Percentiles rank a stretch among this genome's conserved stretches.
Conservation (phyloP, 768 basidiomycete genomes). For the Boletus fagicola region DNA sequence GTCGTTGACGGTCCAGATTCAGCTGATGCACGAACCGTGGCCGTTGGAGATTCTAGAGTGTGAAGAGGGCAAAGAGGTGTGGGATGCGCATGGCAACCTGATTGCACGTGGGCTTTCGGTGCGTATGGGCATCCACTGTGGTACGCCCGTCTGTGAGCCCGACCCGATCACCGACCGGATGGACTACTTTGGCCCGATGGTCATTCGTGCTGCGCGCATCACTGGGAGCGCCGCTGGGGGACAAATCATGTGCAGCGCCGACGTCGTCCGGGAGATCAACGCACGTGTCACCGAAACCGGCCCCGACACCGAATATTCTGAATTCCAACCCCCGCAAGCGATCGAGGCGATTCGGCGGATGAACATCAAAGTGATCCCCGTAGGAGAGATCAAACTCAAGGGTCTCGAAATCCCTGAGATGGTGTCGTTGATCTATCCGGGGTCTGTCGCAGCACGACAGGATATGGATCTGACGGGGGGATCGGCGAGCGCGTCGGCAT, state of each 20-base stretch:
- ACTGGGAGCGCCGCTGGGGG: conserved; percentile 82
- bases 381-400: conserved; percentile 92
- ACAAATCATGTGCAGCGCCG: conserved; percentile 88
- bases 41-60: conserved; percentile 91
- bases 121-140: conserved; percentile 97
- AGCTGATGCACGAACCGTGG: conserved; percentile 82
- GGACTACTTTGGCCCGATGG: conserved; percentile 98
- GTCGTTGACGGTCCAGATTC: conserved; percentile 82
- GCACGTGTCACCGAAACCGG: conserved; percentile 56
- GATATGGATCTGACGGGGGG: conserved; percentile 44
- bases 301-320: conserved; percentile 59
- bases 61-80: conserved; percentile 82
- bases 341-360: conserved; percentile 75
- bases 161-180: conserved; percentile 92
- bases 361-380: conserved; percentile 64
- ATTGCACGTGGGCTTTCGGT: conserved; percentile 89
- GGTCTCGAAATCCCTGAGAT: conserved; percentile 90
- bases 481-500: conserved; percentile 9
- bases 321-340: conserved; percentile 53
- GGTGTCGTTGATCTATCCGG: conserved; percentile 82
- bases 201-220: conserved; percentile 90
- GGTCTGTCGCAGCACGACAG: conserved; percentile 66
- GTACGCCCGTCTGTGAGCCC: conserved; percentile 81
- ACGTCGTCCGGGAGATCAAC: conserved; percentile 78
- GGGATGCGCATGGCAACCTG: conserved; percentile 61